Conservation (phyloP, 164 flowering plant genomes). For the Warburgia ugandensis region DNA sequence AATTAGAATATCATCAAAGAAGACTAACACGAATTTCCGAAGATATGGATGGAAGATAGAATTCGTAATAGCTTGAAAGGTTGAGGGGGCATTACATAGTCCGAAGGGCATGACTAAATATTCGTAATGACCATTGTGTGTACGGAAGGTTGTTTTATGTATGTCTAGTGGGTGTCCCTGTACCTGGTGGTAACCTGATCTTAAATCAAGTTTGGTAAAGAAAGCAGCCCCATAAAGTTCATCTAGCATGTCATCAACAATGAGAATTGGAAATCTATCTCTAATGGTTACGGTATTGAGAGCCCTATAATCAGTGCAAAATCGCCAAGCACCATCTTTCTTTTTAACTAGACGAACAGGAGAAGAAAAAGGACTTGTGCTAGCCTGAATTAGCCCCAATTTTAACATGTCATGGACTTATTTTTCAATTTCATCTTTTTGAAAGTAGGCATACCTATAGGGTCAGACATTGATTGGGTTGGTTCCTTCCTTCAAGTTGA, state of each 20-base stretch:
- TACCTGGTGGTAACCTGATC: not conserved
- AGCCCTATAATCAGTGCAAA: not conserved
- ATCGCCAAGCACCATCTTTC: not conserved
- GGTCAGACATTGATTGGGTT: not conserved
- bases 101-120: constrained; percentile 3
- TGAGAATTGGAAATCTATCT: not conserved
- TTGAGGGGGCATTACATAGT: constrained; percentile 8
- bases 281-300: not conserved
- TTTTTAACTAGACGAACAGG: not conserved
- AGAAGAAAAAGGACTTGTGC: not conserved
- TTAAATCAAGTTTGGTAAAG: not conserved
- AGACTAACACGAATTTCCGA: constrained; percentile 5
- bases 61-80: constrained; percentile 10
- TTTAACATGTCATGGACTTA: not conserved
- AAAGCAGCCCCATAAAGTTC: not conserved
- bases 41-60: not conserved
- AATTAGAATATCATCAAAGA: constrained; percentile 4
- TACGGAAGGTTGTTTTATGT: constrained; percentile 9
- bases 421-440: not conserved
- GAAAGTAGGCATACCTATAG: not conserved
- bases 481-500: not conserved
- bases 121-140: constrained; percentile 8
- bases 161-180: not conserved
- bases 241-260: not conserved
- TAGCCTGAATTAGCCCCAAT: not conserved